Conservation (phyloP, 768 basidiomycete species). For the Suillus ampliporus region DNA sequence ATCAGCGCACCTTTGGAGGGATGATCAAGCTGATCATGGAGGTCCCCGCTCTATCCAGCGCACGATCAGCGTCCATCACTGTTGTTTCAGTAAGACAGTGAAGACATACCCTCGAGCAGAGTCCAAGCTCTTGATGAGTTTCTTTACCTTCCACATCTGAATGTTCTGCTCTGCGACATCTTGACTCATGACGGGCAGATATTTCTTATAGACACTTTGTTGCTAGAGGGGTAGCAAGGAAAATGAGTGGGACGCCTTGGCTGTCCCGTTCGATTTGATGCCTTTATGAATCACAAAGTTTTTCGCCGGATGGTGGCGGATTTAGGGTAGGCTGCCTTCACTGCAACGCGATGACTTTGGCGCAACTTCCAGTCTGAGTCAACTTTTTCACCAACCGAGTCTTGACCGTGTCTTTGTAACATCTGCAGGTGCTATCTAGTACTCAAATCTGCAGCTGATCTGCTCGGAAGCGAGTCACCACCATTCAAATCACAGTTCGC, state of each 20-base stretch:
- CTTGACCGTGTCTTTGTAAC: background rate
- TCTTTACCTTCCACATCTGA: slow-evolving; percentile 98
- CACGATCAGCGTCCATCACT: slow-evolving; percentile 27
- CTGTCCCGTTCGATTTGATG: background rate
- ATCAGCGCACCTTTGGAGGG: slow-evolving; percentile 78
- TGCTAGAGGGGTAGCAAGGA: slow-evolving; percentile 25
- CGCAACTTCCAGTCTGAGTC: background rate
- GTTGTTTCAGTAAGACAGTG: slow-evolving; percentile 9
- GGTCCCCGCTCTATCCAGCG: slow-evolving; percentile 76
- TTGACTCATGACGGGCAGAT: slow-evolving; percentile 70
- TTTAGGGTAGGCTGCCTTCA: slow-evolving; percentile 12
- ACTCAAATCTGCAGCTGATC: background rate
- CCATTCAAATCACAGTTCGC: background rate
- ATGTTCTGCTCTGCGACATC: slow-evolving; percentile 93
- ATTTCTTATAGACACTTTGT: slow-evolving; percentile 14
- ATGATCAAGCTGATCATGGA: slow-evolving; percentile 99
- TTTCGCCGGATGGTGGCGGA: slow-evolving; percentile 8
- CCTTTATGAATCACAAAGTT: slow-evolving; percentile 7
- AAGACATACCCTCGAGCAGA: slow-evolving; percentile 58
- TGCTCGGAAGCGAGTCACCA: background rate
- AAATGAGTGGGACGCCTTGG: slow-evolving; percentile 15
- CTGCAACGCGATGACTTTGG: background rate
- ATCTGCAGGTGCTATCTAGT: background rate
- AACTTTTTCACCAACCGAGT: background rate
- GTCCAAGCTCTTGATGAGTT: slow-evolving; percentile 98